Evolutionary conservation across 257 asterid genomes (phyloP).

Genomic region (Scutellaria minor): DNA sequence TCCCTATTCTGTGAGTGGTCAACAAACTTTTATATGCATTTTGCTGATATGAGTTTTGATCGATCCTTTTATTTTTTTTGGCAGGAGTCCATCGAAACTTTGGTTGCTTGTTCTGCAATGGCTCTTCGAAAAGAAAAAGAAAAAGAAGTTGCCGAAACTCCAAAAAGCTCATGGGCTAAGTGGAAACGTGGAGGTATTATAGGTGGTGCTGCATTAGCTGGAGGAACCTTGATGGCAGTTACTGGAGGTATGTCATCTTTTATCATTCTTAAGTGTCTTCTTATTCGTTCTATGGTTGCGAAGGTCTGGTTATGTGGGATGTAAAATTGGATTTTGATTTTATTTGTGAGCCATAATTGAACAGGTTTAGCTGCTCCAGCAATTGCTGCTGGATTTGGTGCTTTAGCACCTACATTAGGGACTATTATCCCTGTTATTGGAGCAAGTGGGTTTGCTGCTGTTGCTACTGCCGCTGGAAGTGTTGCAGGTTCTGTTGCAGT

Average conservation of each 20-base stretch:
- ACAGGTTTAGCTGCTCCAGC: slow-evolving; percentile 98
- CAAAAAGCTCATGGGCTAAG: slow-evolving; percentile 71
- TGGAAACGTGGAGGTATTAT: slow-evolving; percentile 97
- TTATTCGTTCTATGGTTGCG: not conserved
- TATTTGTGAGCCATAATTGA: slow-evolving; percentile 13
- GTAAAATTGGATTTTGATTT: slow-evolving; percentile 29
- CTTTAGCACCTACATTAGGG: slow-evolving; percentile 96
- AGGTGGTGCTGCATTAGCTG: slow-evolving; percentile 98
- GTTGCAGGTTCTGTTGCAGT: slow-evolving; percentile 99
- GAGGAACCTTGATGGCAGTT: slow-evolving; percentile 95
- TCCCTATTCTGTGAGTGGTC: slow-evolving; percentile 2
- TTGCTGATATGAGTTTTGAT: slow-evolving; percentile 6
- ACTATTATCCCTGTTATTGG: slow-evolving; percentile 89
- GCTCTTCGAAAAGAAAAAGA: slow-evolving; percentile 68
- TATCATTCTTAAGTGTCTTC: slow-evolving; percentile 26
- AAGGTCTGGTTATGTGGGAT: not conserved
- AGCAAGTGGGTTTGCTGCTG: slow-evolving; percentile 92
- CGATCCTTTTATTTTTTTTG: slow-evolving; percentile 13
- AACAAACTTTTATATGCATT: too few species aligned
- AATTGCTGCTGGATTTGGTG: slow-evolving; percentile 92
- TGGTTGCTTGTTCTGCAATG: slow-evolving; percentile 93
- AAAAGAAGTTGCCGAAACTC: slow-evolving; percentile 52
- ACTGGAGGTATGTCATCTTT: slow-evolving; percentile 70
- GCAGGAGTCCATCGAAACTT: slow-evolving; percentile 91
- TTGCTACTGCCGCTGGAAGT: slow-evolving; percentile 96